Percentiles rank a stretch among this genome's conserved stretches.
Evolutionary conservation across 495 filamentous ascomycete genomes (phyloP).

Genomic region (Aspergillus affinis): DNA sequence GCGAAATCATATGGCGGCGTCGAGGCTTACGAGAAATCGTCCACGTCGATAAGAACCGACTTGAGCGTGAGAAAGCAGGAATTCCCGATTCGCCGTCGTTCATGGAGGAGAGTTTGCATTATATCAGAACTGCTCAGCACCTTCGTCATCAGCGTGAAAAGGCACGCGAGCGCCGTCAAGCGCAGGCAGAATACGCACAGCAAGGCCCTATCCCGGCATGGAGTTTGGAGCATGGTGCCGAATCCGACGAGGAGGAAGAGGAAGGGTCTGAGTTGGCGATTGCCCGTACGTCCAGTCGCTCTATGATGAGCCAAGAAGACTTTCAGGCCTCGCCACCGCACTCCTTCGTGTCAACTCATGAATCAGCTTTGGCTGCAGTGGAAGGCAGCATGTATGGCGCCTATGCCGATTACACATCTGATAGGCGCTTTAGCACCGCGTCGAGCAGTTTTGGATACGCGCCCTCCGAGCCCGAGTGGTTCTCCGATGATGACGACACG

Average conservation of each 20-base stretch:
- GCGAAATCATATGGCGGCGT: slow-evolving; percentile 91
- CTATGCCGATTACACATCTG: slow-evolving; percentile 56
- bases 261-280: slow-evolving; percentile 40
- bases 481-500: slow-evolving; percentile 68
- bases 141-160: slow-evolving; percentile 57
- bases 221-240: slow-evolving; percentile 79
- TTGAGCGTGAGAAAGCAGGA: slow-evolving; percentile 69
- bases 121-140: slow-evolving; percentile 55
- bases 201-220: slow-evolving; percentile 54
- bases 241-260: slow-evolving; percentile 57
- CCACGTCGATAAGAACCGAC: slow-evolving; percentile 73
- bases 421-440: slow-evolving; percentile 48
- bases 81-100: slow-evolving; percentile 51
- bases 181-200: slow-evolving; percentile 46
- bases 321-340: slow-evolving; percentile 41
- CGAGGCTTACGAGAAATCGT: slow-evolving; percentile 78
- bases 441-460: slow-evolving; percentile 52
- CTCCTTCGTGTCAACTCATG: slow-evolving; percentile 45
- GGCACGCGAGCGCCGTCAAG: slow-evolving; percentile 52
- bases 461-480: slow-evolving; percentile 56
- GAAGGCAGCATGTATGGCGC: slow-evolving; percentile 77
- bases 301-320: slow-evolving; percentile 31
- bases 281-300: slow-evolving; percentile 36
- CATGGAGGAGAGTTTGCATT: slow-evolving; percentile 61
- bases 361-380: slow-evolving; percentile 53